phyloP scores from a whole-genome alignment of 345 rosid species.

The Linum tenue region DNA sequence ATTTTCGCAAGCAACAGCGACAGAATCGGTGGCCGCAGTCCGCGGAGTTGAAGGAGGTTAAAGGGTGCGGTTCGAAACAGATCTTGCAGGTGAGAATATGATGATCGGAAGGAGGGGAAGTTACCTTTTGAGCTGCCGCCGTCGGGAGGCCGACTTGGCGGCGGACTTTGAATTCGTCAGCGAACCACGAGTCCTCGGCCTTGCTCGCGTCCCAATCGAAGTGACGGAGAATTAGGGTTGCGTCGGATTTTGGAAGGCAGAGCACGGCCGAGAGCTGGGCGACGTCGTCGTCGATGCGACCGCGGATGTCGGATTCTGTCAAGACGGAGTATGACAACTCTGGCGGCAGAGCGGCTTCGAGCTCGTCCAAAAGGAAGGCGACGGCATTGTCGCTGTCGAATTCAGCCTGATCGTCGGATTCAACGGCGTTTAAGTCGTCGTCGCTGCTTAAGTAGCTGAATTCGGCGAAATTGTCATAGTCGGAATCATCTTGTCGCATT shows the following conservation, averaged over 20 bases:
- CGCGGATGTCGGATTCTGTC: constrained; percentile 6
- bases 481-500: not conserved
- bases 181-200: constrained; percentile 15
- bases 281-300: constrained; percentile 10
- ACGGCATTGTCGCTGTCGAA: not conserved
- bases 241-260: constrained; percentile 9
- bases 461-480: not conserved
- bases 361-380: too few relatives aligned
- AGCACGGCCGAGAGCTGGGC: constrained; percentile 11
- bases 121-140: not conserved
- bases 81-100: constrained; percentile 12
- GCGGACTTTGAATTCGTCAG: constrained; percentile 16
- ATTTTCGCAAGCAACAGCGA: constrained; percentile 20
- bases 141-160: constrained; percentile 12
- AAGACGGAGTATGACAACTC: constrained; percentile 2
- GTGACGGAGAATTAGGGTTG: constrained; percentile 14
- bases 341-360: too few relatives aligned
- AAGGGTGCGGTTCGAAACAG: constrained; percentile 18
- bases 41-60: constrained; percentile 4
- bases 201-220: constrained; percentile 12
- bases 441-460: not conserved
- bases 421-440: not conserved
- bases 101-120: too few relatives aligned
- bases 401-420: not conserved
- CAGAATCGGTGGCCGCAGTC: constrained; percentile 31